These are phyloP conservation scores for Magnolia officinalis DNA, from an alignment of 164 flowering plant genomes.

Conservation along the genomic window DNA sequence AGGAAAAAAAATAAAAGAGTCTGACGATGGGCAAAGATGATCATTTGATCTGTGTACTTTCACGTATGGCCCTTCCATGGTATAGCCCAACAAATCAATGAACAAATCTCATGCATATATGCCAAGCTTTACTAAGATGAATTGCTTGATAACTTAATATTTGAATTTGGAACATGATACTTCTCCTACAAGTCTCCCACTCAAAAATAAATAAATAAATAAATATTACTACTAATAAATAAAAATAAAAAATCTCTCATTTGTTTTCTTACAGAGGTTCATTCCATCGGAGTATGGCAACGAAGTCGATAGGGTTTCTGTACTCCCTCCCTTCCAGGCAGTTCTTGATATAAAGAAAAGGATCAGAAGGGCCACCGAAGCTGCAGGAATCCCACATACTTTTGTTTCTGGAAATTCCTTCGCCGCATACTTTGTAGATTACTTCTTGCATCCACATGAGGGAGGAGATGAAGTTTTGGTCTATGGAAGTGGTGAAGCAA, in stretches of 20 bases:
- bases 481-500: slow-evolving; percentile 34
- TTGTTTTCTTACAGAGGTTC: slow-evolving; percentile 27
- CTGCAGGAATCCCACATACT: slow-evolving; percentile 33
- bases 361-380: slow-evolving; percentile 33
- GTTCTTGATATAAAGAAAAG: slow-evolving; percentile 28
- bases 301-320: slow-evolving; percentile 28
- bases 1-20: no score
- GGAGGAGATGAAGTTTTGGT: slow-evolving; percentile 12
- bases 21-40: no score
- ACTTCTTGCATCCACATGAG: slow-evolving; percentile 33
- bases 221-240: no score
- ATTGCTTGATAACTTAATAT: no score
- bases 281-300: slow-evolving; percentile 44
- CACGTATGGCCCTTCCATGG: no score
- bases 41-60: no score
- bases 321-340: slow-evolving; percentile 30
- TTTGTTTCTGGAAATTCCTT: slow-evolving; percentile 30
- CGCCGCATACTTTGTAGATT: slow-evolving; percentile 32
- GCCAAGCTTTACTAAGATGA: no score
- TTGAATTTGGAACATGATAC: no score
- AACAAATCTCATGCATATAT: no score
- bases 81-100: no score
- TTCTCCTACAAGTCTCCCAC: neutral
- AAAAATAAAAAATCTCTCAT: neutral
- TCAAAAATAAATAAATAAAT: neutral